Percentiles rank a stretch among this genome's conserved stretches.
Conservation (phyloP, 805 yeast species). For the Hanseniaspora jakobsenii region DNA sequence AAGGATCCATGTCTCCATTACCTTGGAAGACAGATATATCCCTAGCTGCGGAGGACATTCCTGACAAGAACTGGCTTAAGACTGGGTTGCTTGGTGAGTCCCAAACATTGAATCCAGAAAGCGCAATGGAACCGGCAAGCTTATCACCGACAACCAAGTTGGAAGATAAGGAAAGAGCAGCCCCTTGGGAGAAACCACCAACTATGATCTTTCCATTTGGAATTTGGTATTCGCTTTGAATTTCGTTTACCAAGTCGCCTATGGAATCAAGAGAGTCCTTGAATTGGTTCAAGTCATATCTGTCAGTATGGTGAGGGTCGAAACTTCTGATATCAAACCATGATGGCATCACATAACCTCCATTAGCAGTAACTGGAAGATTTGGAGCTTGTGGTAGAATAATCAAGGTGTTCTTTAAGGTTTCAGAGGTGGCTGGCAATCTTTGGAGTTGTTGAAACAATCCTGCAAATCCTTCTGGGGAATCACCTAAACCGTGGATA, state of each 20-base stretch:
- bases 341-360: constrained; percentile 57
- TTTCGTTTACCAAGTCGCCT: constrained; percentile 38
- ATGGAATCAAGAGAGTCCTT: constrained; percentile 38
- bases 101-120: constrained; percentile 63
- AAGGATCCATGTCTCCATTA: constrained; percentile 71
- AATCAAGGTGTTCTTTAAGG: constrained; percentile 48
- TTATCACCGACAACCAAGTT: constrained; percentile 43
- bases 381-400: constrained; percentile 87
- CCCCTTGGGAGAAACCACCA: constrained; percentile 96
- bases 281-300: constrained; percentile 34
- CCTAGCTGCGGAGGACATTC: constrained; percentile 33
- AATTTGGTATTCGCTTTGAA: constrained; percentile 39
- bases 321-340: constrained; percentile 74
- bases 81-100: constrained; percentile 16
- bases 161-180: constrained; percentile 59
- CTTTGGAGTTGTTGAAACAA: constrained; percentile 50
- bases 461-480: constrained; percentile 83
- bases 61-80: constrained; percentile 20
- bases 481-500: constrained; percentile 84
- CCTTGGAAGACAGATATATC: constrained; percentile 75
- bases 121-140: constrained; percentile 63
- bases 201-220: constrained; percentile 59
- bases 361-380: constrained; percentile 54
- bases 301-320: constrained; percentile 28
- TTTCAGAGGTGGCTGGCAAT: constrained; percentile 21